Evolutionary conservation across 306 rosid genomes (phyloP), one percentile per base, ranked within the genome.

Genomic region (Hippophae tibetana): DNA sequence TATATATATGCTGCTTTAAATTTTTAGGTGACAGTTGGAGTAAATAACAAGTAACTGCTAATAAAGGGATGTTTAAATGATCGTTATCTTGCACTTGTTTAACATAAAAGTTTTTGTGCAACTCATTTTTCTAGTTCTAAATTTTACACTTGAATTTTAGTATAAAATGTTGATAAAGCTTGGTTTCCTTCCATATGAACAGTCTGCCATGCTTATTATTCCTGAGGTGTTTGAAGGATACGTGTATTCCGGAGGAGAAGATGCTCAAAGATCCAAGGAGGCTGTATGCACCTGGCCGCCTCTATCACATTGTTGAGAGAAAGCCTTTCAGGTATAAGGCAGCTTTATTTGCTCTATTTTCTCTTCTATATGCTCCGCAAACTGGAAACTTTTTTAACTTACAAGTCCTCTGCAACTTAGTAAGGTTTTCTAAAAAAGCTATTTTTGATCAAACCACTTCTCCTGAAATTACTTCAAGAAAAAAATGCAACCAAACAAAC

Each of bases 241-340:
- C 97, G 42, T 90, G 97, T 68, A 62, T 84, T 54, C 74, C 94
- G 0, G 97, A 90, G 68, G 94, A 74, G 67, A 82, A 79, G 79
- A 86, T 78, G 95, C 65, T 90, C 52, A 90, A 79, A 72, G 97
- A 90, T 82, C 97, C 97, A 10, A 78, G 97, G 83, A 90, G 95
- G 76, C 94, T 90, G 60, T 90, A 90, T 59, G 95, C 95, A 42
- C 97, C 97, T 0, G 97, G 97, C 63, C 90, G 97, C 62, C 95
- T 90, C 58, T 90, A 90, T 66, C 97, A 90, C 76, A 86, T 90
- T 53, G 90, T 90, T 42, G 97, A 90, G 86, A 81, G 97, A 73
- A 86, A 81, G 71, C 95, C 86, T 51, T 90, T 74, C 75, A 90
- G 89, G 97, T 90, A 72, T 43, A 56, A 43, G 70, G 42, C 42